Evolutionary conservation across 371 early-diverging fungal species (phyloP), one percentile per base, ranked within the genome.

Genomic region (Choanephora cucurbitarum): DNA sequence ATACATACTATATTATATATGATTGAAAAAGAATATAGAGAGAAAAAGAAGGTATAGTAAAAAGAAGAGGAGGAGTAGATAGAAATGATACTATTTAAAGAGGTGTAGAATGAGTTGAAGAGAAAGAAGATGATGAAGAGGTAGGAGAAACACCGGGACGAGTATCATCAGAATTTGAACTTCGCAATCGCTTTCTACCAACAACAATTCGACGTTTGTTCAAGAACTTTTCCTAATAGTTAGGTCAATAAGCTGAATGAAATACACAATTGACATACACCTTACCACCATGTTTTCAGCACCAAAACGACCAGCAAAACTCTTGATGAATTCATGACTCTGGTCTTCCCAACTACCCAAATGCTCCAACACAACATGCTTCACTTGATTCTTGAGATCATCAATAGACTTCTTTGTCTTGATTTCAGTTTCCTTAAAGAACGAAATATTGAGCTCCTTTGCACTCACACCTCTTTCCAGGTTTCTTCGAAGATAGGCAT

Each of bases 401-500:
- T 83, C 75, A 13, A 89, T 79, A n/a, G 83, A 85, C 47, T 87
- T 88, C 69, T 90, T 86, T 45, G 89, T 65, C 55, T 84, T 81
- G 52, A 90, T 75, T 62, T 89, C 87, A 76, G 88, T 84, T 59
- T 87, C 88, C 80, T 91, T 93, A 50, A 94, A 72, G 57, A 90
- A 94, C 3, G 89, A 85, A 50, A 96, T 88, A 67, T 93, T 93
- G 33, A 99, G 81, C 15, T 99, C 99, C 70, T 93, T 91, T 28
- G 92, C 86, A 44, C 89, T 85, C 17, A 94, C 87, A 7, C 99
- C 99, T 51, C 97, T 80, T 64, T 92, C 92, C 31, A 99, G 77
- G 60, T 98, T 97, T 55, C 99, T 85, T 54, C 92, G 73, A 21
- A 99, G 75, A 77, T 94, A 98, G 57, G 88, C 79, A 73, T 97